Evolutionary conservation across 768 basidiomycete genomes (phyloP).

Genomic region (Collybia mongolica): DNA sequence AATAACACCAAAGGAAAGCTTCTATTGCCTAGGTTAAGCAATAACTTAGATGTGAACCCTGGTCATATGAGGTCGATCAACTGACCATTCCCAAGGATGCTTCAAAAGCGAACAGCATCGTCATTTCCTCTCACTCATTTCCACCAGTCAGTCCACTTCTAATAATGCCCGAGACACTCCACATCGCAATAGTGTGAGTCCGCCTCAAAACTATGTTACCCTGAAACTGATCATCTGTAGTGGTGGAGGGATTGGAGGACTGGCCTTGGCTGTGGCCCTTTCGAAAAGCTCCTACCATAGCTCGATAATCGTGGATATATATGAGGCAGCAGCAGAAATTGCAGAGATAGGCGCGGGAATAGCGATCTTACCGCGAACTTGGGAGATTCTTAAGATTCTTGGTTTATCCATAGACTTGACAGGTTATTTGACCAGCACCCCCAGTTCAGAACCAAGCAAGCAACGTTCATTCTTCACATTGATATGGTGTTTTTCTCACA

Average conservation of each 20-base stretch:
- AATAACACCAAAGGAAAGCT: too few species aligned
- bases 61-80: too few species aligned
- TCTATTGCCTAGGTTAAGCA: too few species aligned
- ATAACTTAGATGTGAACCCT: too few species aligned
- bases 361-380: constrained; percentile 45
- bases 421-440: background rate
- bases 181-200: too few species aligned
- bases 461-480: background rate
- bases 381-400: background rate
- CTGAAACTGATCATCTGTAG: constrained; percentile 19
- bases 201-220: too few species aligned
- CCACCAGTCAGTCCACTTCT: too few species aligned
- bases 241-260: constrained; percentile 53
- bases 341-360: constrained; percentile 65
- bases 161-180: too few species aligned
- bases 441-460: background rate
- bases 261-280: constrained; percentile 39
- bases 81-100: too few species aligned
- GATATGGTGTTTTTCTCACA: background rate
- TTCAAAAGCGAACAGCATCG: too few species aligned
- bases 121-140: too few species aligned
- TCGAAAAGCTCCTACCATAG: constrained; percentile 40
- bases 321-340: constrained; percentile 49
- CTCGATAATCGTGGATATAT: constrained; percentile 51
- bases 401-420: background rate